Evolutionary conservation across 768 basidiomycete species (phyloP).

Genomic region (Pisolithus sp.): DNA sequence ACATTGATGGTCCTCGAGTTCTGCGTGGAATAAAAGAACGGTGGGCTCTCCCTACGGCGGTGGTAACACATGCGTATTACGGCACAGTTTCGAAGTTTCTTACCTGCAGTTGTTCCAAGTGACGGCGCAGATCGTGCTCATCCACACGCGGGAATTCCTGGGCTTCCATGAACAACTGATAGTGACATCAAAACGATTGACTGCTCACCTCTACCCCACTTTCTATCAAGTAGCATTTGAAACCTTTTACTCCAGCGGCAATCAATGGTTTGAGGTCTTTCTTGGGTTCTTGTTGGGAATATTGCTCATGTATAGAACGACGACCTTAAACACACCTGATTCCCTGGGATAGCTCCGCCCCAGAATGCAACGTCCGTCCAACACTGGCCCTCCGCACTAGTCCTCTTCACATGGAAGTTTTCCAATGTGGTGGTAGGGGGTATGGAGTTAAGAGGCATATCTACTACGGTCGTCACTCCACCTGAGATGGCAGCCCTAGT

Average conservation of each 20-base stretch:
- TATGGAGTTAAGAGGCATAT: constrained; percentile 98
- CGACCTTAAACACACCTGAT: constrained; percentile 49
- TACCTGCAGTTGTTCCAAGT: constrained; percentile 77
- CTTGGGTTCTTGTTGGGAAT: constrained; percentile 32
- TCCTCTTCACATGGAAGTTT: constrained; percentile 66
- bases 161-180: constrained; percentile 1
- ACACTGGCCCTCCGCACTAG: constrained; percentile 63
- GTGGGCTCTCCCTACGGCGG: constrained; percentile 52
- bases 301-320: background rate
- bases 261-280: constrained; percentile 69
- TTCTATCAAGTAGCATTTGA: constrained; percentile 95
- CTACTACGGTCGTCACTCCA: constrained; percentile 91
- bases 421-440: constrained; percentile 87
- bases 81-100: background rate
- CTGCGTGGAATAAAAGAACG: constrained; percentile 88
- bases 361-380: constrained; percentile 71
- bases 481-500: constrained; percentile 87
- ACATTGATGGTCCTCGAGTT: constrained; percentile 46
- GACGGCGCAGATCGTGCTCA: constrained; percentile 55
- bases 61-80: constrained; percentile 7
- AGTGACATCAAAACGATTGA: constrained; percentile 1
- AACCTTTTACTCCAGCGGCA: constrained; percentile 80
- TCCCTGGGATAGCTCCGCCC: constrained; percentile 92
- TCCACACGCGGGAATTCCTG: constrained; percentile 91
- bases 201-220: constrained; percentile 82